phyloP scores from a whole-genome alignment of 2,329 filamentous ascomycete genomes.

The Aspergillus fumigatus region DNA sequence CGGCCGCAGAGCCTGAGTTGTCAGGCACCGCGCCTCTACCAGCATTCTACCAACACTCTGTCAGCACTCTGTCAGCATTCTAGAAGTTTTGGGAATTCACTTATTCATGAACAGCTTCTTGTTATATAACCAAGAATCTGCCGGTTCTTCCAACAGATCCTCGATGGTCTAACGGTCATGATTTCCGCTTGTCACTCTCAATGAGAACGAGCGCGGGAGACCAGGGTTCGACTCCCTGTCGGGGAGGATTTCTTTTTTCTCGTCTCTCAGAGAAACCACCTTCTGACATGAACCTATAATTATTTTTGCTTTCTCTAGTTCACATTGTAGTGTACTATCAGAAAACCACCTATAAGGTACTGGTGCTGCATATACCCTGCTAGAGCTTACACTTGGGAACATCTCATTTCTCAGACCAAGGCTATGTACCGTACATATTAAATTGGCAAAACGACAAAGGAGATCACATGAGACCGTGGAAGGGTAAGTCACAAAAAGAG shows the following conservation, averaged over 20 bases:
- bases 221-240: background rate
- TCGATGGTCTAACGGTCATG: conserved; percentile 1
- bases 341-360: background rate
- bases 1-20: background rate
- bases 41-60: too few relatives aligned
- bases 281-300: too few relatives aligned
- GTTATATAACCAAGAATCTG: background rate
- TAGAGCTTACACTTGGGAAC: background rate
- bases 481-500: conserved; percentile 1
- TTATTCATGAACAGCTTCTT: background rate
- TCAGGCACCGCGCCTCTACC: background rate
- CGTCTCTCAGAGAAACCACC: too few relatives aligned
- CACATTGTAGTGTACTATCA: background rate
- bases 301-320: background rate
- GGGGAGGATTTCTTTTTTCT: background rate
- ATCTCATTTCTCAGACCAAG: background rate
- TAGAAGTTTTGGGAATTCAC: background rate
- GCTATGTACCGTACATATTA: conserved; percentile 12
- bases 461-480: conserved; percentile 2
- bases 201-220: background rate
- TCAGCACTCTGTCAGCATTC: background rate
- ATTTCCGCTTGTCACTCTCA: conserved; percentile 3
- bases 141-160: background rate
- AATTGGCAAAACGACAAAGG: conserved; percentile 5
- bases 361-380: background rate